Evolutionary conservation across 495 filamentous ascomycete species (phyloP).

Genomic region (Penicillium coffeae): DNA sequence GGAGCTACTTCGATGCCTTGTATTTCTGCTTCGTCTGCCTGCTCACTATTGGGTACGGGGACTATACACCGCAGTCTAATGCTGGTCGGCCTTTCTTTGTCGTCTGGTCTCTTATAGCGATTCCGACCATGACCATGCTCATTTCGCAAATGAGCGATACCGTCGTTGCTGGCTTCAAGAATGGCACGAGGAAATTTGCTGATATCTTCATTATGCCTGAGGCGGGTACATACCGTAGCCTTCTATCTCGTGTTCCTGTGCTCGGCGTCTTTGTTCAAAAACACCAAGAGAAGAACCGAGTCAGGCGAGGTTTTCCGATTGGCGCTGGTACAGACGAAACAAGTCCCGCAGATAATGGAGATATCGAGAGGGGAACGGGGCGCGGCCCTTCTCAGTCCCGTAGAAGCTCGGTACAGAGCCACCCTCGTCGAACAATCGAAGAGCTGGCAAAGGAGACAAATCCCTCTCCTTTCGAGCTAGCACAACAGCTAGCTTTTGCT

Average conservation of each 20-base stretch:
- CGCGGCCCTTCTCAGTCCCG: background rate
- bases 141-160: conserved; percentile 63
- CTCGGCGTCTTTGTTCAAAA: conserved; percentile 36
- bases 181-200: conserved; percentile 48
- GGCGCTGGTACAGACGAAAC: conserved; percentile 17
- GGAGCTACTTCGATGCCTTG: conserved; percentile 67
- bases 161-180: conserved; percentile 53
- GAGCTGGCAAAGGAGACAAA: conserved; percentile 37
- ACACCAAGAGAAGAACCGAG: conserved; percentile 36
- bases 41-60: conserved; percentile 88
- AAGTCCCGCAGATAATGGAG: background rate
- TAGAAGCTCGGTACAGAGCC: background rate
- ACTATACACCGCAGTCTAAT: conserved; percentile 69
- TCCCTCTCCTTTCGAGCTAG: conserved; percentile 38
- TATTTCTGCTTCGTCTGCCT: conserved; percentile 83
- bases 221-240: conserved; percentile 41
- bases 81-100: conserved; percentile 82
- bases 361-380: background rate
- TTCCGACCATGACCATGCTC: conserved; percentile 66
- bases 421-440: conserved; percentile 37
- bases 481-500: conserved; percentile 49
- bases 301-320: conserved; percentile 45
- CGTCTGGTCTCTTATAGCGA: conserved; percentile 69
- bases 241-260: conserved; percentile 40
- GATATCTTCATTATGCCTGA: conserved; percentile 58